These are phyloP conservation scores for Monosporascus ibericus DNA, from an alignment of 2,329 filamentous ascomycete genomes.

Conservation along the genomic window DNA sequence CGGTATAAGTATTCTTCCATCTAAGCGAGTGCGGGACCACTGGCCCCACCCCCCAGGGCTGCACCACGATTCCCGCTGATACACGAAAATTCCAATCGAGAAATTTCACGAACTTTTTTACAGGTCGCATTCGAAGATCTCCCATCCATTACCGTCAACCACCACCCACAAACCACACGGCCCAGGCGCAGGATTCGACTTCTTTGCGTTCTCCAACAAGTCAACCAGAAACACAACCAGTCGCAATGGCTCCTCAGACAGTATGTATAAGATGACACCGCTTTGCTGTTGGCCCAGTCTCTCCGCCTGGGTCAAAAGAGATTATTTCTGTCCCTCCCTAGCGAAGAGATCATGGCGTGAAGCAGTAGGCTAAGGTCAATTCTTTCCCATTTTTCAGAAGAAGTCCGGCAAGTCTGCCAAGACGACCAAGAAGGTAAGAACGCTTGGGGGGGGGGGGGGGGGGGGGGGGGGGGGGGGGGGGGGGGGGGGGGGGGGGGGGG, in stretches of 20 bases:
- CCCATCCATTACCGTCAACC: slow-evolving; percentile 11
- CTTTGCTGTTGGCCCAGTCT: slow-evolving; percentile 86
- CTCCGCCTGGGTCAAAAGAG: slow-evolving; percentile 17
- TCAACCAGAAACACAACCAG: slow-evolving; percentile 14
- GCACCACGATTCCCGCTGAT: slow-evolving; percentile 11
- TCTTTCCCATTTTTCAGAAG: slow-evolving; percentile 51
- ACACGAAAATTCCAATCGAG: slow-evolving; percentile 25
- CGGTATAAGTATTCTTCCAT: background rate
- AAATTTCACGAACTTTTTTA: background rate
- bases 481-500: no score
- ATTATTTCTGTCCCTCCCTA: slow-evolving; percentile 3
- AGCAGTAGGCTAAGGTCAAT: slow-evolving; percentile 95
- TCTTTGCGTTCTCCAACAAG: slow-evolving; percentile 62
- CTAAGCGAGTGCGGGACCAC: slow-evolving; percentile 4
- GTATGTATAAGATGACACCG: slow-evolving; percentile 74
- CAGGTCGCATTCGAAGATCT: background rate
- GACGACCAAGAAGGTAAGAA: slow-evolving; percentile 77
- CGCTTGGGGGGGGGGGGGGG: no score
- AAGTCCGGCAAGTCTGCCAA: slow-evolving; percentile 64
- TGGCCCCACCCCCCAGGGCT: slow-evolving; percentile 2
- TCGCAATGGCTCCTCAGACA: slow-evolving; percentile 78
- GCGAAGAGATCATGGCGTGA: slow-evolving; percentile 47
- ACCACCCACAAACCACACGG: slow-evolving; percentile 11
- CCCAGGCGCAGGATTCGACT: slow-evolving; percentile 40
- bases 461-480: no score